A percentile compares a stretch with the other conserved stretches of the same genome.
Conservation (phyloP, 2,329 filamentous ascomycete species). For the Monascus ruber region DNA sequence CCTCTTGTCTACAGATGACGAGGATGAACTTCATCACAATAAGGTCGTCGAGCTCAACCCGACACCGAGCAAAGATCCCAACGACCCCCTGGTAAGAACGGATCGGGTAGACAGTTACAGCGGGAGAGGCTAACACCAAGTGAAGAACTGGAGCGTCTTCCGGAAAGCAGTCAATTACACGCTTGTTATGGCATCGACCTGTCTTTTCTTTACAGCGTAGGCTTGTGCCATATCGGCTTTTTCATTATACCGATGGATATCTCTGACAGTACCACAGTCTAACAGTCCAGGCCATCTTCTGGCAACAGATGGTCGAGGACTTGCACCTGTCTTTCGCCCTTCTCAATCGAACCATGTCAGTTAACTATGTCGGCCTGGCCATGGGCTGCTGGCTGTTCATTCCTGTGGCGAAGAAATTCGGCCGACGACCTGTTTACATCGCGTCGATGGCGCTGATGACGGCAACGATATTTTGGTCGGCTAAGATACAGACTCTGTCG, state of each 20-base stretch:
- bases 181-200: conserved; percentile 32
- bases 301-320: conserved; percentile 36
- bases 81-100: conserved; percentile 24
- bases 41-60: conserved; percentile 23
- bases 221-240: not conserved
- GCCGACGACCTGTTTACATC: conserved; percentile 36
- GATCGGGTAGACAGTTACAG: not conserved
- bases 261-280: conserved; percentile 9
- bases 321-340: conserved; percentile 31
- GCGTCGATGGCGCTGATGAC: conserved; percentile 31
- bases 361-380: conserved; percentile 34
- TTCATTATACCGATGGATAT: not conserved
- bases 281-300: conserved; percentile 32
- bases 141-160: conserved; percentile 33
- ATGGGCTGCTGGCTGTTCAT: conserved; percentile 37
- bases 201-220: conserved; percentile 31
- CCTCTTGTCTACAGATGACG: not conserved
- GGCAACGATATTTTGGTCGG: conserved; percentile 30
- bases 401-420: conserved; percentile 37
- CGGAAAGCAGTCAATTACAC: conserved; percentile 34
- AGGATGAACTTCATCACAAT: conserved; percentile 2
- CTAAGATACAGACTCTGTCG: conserved; percentile 26
- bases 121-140: not conserved
- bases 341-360: conserved; percentile 37
- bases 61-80: conserved; percentile 25